Percentiles rank a stretch among this genome's conserved stretches.
Evolutionary conservation across 1,284 basidiomycete genomes (phyloP).

Genomic region (Polyporus tsugae): DNA sequence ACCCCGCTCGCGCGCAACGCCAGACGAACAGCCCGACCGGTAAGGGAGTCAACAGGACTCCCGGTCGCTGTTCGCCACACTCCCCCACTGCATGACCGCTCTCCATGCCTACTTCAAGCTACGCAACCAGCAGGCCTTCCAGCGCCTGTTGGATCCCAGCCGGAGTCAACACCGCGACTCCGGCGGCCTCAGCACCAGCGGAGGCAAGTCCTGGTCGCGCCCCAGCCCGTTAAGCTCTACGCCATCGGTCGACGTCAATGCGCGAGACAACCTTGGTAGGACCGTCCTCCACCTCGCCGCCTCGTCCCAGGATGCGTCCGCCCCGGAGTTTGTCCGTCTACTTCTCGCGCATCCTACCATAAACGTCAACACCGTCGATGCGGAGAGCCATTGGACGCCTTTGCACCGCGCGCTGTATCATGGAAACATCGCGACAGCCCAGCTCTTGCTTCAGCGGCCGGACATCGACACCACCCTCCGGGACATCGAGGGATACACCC

Average conservation of each 20-base stretch:
- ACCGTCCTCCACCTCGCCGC: conserved; percentile 90
- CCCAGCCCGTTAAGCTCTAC: conserved; percentile 52
- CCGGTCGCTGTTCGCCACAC: conserved; percentile 36
- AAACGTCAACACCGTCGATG: conserved; percentile 86
- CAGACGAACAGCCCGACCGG: conserved; percentile 31
- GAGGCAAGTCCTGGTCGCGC: conserved; percentile 73
- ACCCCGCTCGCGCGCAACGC: conserved; percentile 26
- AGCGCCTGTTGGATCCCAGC: conserved; percentile 74
- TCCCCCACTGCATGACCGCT: conserved; percentile 63
- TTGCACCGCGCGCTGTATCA: conserved; percentile 91
- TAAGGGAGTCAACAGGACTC: conserved; percentile 38
- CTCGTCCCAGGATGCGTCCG: conserved; percentile 62
- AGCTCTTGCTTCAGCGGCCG: conserved; percentile 77
- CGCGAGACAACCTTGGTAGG: conserved; percentile 74
- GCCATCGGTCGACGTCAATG: conserved; percentile 69
- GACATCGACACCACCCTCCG: conserved; percentile 84
- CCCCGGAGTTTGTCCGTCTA: conserved; percentile 82
- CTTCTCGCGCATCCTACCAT: conserved; percentile 83
- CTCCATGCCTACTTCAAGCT: conserved; percentile 85
- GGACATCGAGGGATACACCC: conserved; percentile 91
- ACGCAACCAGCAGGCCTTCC: conserved; percentile 83
- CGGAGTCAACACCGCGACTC: conserved; percentile 22
- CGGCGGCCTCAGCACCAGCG: conserved; percentile 53
- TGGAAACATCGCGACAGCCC: conserved; percentile 84
- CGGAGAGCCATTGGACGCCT: conserved; percentile 91